These are phyloP conservation scores for Jaenimonas drosophilae DNA, from an alignment of 208 protist species.

Conservation along the genomic window DNA sequence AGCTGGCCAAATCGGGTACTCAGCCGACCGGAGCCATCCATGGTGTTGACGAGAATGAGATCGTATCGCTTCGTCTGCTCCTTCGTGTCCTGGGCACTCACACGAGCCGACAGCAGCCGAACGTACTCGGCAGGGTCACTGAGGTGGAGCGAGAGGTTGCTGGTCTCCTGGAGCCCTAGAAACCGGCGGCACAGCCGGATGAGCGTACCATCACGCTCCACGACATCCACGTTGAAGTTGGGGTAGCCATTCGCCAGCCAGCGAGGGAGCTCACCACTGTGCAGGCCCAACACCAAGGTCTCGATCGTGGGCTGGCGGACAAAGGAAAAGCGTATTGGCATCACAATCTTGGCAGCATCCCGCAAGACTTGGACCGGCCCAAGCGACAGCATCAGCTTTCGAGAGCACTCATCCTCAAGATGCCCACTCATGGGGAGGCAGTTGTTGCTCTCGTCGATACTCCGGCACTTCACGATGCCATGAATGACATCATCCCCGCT, in stretches of 20 bases:
- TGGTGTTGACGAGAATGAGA: conserved; percentile 62
- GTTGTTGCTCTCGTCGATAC: conserved; percentile 64
- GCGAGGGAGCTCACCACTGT: conserved; percentile 69
- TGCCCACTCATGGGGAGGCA: conserved; percentile 67
- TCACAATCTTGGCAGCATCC: conserved; percentile 37
- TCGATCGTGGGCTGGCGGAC: conserved; percentile 53
- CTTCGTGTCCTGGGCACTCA: neutral
- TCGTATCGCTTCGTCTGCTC: conserved; percentile 26
- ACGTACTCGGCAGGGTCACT: conserved; percentile 62
- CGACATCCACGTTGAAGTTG: conserved; percentile 77
- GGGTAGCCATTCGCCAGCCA: conserved; percentile 76
- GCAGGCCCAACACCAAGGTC: conserved; percentile 73
- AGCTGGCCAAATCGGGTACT: conserved; percentile 63
- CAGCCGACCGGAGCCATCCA: conserved; percentile 59
- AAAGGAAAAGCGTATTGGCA: conserved; percentile 64
- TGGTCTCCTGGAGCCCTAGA: conserved; percentile 72
- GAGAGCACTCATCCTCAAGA: conserved; percentile 61
- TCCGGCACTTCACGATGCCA: conserved; percentile 81
- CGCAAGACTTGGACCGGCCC: conserved; percentile 75
- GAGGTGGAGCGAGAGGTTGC: conserved; percentile 47
- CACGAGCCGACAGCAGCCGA: conserved; percentile 19
- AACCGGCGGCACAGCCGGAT: conserved; percentile 63
- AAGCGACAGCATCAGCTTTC: conserved; percentile 80
- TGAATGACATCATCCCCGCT: conserved; percentile 52
- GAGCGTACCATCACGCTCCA: conserved; percentile 78